These are phyloP conservation scores for Aureobasidium sp. DNA, from an alignment of 2,329 filamentous ascomycete species.

Conservation along the genomic window DNA sequence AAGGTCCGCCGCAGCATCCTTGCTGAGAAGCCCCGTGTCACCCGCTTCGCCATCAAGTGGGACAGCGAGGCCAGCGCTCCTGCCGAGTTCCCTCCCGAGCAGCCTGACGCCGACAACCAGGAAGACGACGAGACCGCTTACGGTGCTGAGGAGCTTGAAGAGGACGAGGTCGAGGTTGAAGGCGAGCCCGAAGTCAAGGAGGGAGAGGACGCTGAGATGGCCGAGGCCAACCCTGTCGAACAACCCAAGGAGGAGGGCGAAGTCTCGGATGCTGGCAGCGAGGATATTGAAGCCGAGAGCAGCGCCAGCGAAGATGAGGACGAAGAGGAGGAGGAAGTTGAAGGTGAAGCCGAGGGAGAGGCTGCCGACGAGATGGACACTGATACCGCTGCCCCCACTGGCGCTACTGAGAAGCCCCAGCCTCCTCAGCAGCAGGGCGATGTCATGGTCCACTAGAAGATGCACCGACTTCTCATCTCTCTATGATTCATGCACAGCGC, in stretches of 20 bases:
- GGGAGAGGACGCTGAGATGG: constrained; percentile 69
- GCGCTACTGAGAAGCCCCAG: neutral
- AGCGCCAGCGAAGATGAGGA: constrained; percentile 64
- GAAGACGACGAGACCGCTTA: constrained; percentile 81
- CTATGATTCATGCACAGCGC: constrained; percentile 10
- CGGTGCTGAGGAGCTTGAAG: constrained; percentile 76
- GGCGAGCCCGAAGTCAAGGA: constrained; percentile 27
- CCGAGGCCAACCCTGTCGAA: constrained; percentile 52
- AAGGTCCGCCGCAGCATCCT: constrained; percentile 87
- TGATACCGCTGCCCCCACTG: neutral
- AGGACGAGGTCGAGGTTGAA: constrained; percentile 46
- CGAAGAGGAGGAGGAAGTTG: constrained; percentile 54
- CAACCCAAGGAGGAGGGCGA: constrained; percentile 53
- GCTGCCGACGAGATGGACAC: constrained; percentile 29
- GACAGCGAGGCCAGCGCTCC: constrained; percentile 96
- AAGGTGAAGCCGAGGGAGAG: constrained; percentile 42
- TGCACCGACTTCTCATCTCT: neutral
- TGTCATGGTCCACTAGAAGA: constrained; percentile 18
- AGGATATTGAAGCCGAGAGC: constrained; percentile 71
- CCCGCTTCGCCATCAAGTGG: constrained; percentile 98
- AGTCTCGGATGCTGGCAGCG: constrained; percentile 64
- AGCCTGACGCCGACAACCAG: constrained; percentile 83
- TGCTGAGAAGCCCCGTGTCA: constrained; percentile 94
- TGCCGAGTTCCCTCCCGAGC: constrained; percentile 91
- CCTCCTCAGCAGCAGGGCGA: constrained; percentile 15